Conservation (phyloP, 352 stramenopile genomes). For the Pythium guiyangense region DNA sequence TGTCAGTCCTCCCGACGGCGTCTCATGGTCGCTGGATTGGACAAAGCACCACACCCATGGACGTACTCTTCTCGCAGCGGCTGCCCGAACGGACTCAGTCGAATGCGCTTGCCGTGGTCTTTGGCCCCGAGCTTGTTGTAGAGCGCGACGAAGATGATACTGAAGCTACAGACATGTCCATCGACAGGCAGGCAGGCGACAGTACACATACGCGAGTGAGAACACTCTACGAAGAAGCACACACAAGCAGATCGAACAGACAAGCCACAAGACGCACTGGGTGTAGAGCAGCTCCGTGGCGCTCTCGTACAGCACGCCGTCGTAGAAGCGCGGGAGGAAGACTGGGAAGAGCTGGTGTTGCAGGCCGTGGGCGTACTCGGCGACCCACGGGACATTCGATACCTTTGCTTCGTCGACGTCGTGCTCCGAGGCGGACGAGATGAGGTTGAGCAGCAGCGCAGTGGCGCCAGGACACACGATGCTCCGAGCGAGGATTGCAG, state of each 20-base stretch:
- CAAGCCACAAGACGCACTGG: constrained; percentile 30
- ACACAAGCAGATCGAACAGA: no score
- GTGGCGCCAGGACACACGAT: constrained; percentile 46
- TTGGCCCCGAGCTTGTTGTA: constrained; percentile 31
- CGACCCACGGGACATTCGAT: constrained; percentile 44
- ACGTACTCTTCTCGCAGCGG: constrained; percentile 35
- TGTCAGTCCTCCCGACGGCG: background rate
- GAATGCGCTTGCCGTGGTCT: constrained; percentile 21
- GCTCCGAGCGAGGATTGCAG: constrained; percentile 43
- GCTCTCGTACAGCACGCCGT: constrained; percentile 33
- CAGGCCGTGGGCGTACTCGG: constrained; percentile 45
- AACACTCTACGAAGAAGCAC: no score
- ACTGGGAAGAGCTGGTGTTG: constrained; percentile 53
- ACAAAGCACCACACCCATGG: background rate
- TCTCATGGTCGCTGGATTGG: no score
- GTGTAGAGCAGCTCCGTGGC: constrained; percentile 34
- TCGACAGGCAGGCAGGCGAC: no score
- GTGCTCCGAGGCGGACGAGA: constrained; percentile 41
- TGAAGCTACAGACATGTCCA: constrained; percentile 21
- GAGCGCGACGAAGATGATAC: constrained; percentile 37
- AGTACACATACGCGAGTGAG: no score
- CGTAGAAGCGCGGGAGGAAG: constrained; percentile 33
- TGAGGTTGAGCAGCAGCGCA: constrained; percentile 52
- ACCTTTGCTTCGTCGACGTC: constrained; percentile 26
- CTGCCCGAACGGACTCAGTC: constrained; percentile 34